A percentile compares a stretch with the other conserved stretches of the same genome.
Conservation (phyloP, 2,329 filamentous ascomycete species). For the Byssothecium circinans region DNA sequence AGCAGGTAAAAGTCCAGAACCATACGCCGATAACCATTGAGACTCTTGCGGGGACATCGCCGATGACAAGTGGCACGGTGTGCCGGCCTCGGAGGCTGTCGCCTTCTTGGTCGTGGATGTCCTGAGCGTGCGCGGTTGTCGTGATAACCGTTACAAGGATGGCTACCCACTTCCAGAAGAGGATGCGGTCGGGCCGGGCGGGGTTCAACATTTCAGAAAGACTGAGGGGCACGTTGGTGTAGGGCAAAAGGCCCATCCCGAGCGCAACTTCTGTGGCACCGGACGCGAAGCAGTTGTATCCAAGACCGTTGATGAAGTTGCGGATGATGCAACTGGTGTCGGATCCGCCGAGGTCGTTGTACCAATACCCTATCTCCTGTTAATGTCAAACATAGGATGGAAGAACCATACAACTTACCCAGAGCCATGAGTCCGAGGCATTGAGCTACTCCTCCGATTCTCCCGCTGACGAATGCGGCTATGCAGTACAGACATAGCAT, state of each 20-base stretch:
- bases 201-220: background rate
- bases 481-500: constrained; percentile 14
- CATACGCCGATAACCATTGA: background rate
- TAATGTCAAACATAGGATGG: background rate
- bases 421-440: constrained; percentile 17
- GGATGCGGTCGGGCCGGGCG: background rate
- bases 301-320: constrained; percentile 32
- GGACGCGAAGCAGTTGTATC: constrained; percentile 26
- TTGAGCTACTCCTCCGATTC: constrained; percentile 15
- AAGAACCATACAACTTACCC: background rate
- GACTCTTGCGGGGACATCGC: constrained; percentile 44
- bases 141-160: constrained; percentile 34
- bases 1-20: background rate
- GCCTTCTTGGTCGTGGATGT: constrained; percentile 34
- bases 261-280: constrained; percentile 28
- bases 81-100: constrained; percentile 73
- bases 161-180: constrained; percentile 25
- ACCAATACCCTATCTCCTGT: constrained; percentile 8
- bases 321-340: constrained; percentile 24
- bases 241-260: background rate
- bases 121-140: constrained; percentile 44
- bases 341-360: constrained; percentile 32
- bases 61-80: constrained; percentile 84
- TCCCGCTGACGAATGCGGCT: constrained; percentile 10
- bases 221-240: background rate